A percentile compares a stretch with the other conserved stretches of the same genome.
phyloP scores from a whole-genome alignment of 768 basidiomycete genomes.

The Gymnopilus junonius region DNA sequence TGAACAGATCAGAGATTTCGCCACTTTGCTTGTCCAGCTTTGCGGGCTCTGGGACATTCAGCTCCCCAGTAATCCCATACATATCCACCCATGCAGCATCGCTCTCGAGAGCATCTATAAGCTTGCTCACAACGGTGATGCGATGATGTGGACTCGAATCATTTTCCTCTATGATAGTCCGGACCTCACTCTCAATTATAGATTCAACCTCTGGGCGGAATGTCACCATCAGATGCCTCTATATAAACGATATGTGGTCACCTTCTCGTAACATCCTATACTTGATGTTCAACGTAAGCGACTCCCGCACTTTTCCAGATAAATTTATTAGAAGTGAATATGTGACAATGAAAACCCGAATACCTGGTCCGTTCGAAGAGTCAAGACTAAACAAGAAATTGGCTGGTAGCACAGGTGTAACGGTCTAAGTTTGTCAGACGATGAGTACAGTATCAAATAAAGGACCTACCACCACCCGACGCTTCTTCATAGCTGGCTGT shows the following conservation, averaged over 20 bases:
- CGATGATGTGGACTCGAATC: slow-evolving; percentile 41
- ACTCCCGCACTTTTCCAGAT: slow-evolving; percentile 55
- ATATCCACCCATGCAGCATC: slow-evolving; percentile 71
- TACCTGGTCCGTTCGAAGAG: slow-evolving; percentile 65
- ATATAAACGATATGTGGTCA: slow-evolving; percentile 29
- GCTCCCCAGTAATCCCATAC: slow-evolving; percentile 74
- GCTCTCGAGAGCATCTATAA: slow-evolving; percentile 63
- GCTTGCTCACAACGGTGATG: slow-evolving; percentile 46
- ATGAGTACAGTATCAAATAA: not conserved
- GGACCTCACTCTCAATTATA: slow-evolving; percentile 56
- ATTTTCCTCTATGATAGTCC: slow-evolving; percentile 41
- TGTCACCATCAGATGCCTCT: not conserved
- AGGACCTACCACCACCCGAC: slow-evolving; percentile 52
- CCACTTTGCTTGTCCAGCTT: slow-evolving; percentile 33
- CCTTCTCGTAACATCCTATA: slow-evolving; percentile 89
- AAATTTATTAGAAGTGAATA: slow-evolving; percentile 9
- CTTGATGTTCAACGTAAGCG: slow-evolving; percentile 64
- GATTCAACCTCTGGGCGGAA: slow-evolving; percentile 63
- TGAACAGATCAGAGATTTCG: slow-evolving; percentile 33
- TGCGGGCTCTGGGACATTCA: slow-evolving; percentile 53
- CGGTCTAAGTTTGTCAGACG: slow-evolving; percentile 51
- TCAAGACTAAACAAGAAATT: slow-evolving; percentile 84
- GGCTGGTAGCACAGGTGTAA: slow-evolving; percentile 75
- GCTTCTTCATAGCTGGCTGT: slow-evolving; percentile 47
- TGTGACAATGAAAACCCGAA: not conserved